Conservation (phyloP, 805 yeast species). For the Candida dendrica region DNA sequence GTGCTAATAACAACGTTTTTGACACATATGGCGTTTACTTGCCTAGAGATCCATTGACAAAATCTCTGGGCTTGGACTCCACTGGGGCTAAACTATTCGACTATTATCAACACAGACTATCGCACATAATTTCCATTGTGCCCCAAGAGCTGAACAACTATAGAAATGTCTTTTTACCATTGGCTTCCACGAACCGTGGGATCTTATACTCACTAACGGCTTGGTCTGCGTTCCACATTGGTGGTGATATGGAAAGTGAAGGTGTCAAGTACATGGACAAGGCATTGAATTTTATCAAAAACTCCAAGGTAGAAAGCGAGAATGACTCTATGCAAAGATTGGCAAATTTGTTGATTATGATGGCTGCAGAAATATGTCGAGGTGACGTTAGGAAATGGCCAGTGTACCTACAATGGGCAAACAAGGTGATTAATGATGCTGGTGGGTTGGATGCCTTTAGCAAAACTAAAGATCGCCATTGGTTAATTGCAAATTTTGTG, state of each 20-base stretch:
- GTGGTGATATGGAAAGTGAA: slow-evolving; percentile 31
- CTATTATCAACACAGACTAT: slow-evolving; percentile 42
- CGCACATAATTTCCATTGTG: slow-evolving; percentile 39
- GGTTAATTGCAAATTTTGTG: slow-evolving; percentile 72
- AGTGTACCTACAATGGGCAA: slow-evolving; percentile 56
- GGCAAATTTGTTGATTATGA: slow-evolving; percentile 60
- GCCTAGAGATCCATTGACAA: slow-evolving; percentile 15
- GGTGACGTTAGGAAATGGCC: slow-evolving; percentile 81
- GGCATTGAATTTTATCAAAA: slow-evolving; percentile 37
- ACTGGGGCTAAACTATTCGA: slow-evolving; percentile 38
- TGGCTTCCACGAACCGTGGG: slow-evolving; percentile 43
- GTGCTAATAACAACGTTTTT: background rate
- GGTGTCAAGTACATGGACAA: slow-evolving; percentile 41
- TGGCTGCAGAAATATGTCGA: slow-evolving; percentile 77
- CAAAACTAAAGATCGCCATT: slow-evolving; percentile 50
- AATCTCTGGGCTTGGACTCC: slow-evolving; percentile 28
- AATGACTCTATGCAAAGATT: slow-evolving; percentile 31
- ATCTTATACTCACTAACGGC: slow-evolving; percentile 47
- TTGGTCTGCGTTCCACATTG: slow-evolving; percentile 41
- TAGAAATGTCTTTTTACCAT: slow-evolving; percentile 40
- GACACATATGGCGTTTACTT: slow-evolving; percentile 3
- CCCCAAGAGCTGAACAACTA: slow-evolving; percentile 46
- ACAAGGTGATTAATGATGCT: slow-evolving; percentile 47
- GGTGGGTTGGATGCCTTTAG: slow-evolving; percentile 55
- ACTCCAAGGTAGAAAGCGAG: slow-evolving; percentile 21